Evolutionary conservation across 129 eudicot genomes (phyloP).

Genomic region (Flaveria linearis): DNA sequence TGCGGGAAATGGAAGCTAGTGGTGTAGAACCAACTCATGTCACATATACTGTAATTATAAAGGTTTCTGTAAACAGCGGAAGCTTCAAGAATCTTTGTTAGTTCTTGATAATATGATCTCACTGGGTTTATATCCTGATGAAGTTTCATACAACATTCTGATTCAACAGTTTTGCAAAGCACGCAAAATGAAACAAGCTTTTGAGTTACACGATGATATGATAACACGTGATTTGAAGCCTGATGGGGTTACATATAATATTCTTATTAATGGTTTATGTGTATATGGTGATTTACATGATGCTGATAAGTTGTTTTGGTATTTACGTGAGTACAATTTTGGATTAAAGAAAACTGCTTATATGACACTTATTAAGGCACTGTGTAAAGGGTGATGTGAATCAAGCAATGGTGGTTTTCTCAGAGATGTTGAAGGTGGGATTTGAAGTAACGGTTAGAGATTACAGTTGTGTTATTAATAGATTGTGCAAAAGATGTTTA

Average conservation of each 20-base stretch:
- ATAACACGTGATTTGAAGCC: constrained; percentile 53
- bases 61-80: constrained; percentile 62
- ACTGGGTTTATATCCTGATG: constrained; percentile 65
- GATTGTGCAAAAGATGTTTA: constrained; percentile 74
- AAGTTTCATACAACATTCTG: constrained; percentile 60
- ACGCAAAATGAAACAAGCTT: constrained; percentile 46
- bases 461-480: constrained; percentile 68
- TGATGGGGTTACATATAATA: constrained; percentile 59
- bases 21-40: constrained; percentile 62
- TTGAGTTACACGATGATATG: constrained; percentile 62
- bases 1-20: constrained; percentile 57
- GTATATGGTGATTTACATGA: constrained; percentile 52
- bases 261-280: constrained; percentile 75
- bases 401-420: constrained; percentile 51
- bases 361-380: constrained; percentile 72
- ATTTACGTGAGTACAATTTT: constrained; percentile 44
- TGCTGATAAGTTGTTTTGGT: constrained; percentile 56
- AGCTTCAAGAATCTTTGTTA: constrained; percentile 49
- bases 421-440: constrained; percentile 63
- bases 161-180: constrained; percentile 78
- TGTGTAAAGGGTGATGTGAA: constrained; percentile 81
- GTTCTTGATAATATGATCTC: constrained; percentile 56
- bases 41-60: constrained; percentile 72
- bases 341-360: constrained; percentile 63
- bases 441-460: constrained; percentile 64